Conservation (phyloP, 1,139 yeast genomes). For the Suhomyces maxii region DNA sequence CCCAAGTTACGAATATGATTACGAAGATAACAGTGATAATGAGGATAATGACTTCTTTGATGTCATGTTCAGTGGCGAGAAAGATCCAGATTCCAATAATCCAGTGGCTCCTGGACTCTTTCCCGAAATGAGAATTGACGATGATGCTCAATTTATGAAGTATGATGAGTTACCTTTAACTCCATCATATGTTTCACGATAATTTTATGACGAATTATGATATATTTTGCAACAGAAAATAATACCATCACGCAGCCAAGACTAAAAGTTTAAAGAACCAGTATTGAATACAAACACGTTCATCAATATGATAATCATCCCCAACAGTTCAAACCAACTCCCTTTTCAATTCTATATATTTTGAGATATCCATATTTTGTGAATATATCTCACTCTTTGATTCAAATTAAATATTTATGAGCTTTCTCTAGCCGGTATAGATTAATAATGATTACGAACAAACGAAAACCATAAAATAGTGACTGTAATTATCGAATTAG, state of each 20-base stretch:
- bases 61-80: not conserved
- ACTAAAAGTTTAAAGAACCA: not conserved
- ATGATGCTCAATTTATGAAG: conserved; percentile 24
- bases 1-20: conserved; percentile 1
- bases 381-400: too few species aligned
- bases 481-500: not conserved
- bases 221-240: not conserved
- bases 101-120: conserved; percentile 39
- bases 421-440: not conserved
- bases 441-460: not conserved
- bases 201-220: not conserved
- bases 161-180: conserved; percentile 32
- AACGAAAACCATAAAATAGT: too few species aligned
- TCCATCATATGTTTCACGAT: conserved; percentile 25
- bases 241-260: not conserved
- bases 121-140: conserved; percentile 34
- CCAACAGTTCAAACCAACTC: not conserved
- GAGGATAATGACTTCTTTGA: conserved; percentile 11
- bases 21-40: conserved; percentile 12
- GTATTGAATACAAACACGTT: not conserved
- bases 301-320: not conserved
- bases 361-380: too few species aligned
- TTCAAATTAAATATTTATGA: not conserved
- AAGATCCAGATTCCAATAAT: conserved; percentile 15
- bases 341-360: not conserved